phyloP scores from a whole-genome alignment of 2,329 filamentous ascomycete genomes.

The Sporothrix curviconia region DNA sequence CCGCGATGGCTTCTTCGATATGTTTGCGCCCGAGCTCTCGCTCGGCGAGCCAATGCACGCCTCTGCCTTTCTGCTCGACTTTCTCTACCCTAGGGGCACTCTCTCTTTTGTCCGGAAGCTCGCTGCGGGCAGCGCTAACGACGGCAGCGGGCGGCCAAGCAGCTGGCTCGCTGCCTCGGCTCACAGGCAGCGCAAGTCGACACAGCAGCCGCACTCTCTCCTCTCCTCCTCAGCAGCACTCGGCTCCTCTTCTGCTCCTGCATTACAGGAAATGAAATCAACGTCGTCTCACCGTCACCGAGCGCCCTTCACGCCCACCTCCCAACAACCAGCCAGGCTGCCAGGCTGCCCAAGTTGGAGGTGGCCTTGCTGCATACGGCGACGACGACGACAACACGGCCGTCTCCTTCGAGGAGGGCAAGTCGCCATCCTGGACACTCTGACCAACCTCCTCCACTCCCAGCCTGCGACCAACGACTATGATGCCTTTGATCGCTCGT shows the following conservation, averaged over 20 bases:
- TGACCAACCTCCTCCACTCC: conserved; percentile 6
- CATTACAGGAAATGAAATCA: too few relatives aligned
- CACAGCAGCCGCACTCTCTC: not conserved
- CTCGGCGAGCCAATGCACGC: conserved; percentile 32
- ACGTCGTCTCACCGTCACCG: too few relatives aligned
- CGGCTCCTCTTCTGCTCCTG: not conserved
- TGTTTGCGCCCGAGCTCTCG: conserved; percentile 23
- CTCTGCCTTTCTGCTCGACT: conserved; percentile 49
- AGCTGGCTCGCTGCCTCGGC: too few relatives aligned
- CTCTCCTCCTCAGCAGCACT: not conserved
- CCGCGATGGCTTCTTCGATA: conserved; percentile 21
- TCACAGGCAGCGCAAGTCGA: not conserved
- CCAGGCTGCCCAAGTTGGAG: too few relatives aligned
- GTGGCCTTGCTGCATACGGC: conserved; percentile 14
- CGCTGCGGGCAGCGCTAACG: conserved; percentile 18
- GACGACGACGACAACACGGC: not conserved
- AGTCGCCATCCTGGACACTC: conserved; percentile 12
- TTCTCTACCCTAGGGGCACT: conserved; percentile 46
- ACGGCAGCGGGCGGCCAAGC: too few relatives aligned
- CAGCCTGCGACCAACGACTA: conserved; percentile 14
- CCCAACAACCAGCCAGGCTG: too few relatives aligned
- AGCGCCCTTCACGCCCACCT: too few relatives aligned
- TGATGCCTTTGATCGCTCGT: conserved; percentile 33
- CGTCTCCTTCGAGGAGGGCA: not conserved
- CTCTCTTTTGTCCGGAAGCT: conserved; percentile 36